A percentile compares a stretch with the other conserved stretches of the same genome.
phyloP scores from a whole-genome alignment of 2,329 filamentous ascomycete genomes.

The Fusarium sublunatum region DNA sequence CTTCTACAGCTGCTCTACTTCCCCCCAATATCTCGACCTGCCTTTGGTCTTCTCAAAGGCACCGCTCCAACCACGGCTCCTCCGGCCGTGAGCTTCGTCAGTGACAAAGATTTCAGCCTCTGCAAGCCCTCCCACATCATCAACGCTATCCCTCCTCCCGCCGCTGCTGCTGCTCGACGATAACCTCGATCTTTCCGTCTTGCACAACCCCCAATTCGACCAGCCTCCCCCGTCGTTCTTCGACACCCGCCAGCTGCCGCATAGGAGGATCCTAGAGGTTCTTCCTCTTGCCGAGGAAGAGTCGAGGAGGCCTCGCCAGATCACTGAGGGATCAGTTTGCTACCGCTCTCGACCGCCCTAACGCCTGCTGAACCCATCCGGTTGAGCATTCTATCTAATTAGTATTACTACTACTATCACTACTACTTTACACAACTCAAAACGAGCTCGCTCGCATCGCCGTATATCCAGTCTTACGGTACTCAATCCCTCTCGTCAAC shows the following conservation, averaged over 20 bases:
- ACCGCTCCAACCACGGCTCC: conserved; percentile 69
- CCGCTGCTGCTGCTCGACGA: conserved; percentile 59
- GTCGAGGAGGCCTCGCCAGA: conserved; percentile 98
- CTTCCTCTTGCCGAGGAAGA: conserved; percentile 99
- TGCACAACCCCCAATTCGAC: conserved; percentile 62
- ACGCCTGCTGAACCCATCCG: conserved; percentile 60
- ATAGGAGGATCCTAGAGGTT: conserved; percentile 98
- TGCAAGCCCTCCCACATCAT: conserved; percentile 73
- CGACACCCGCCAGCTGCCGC: conserved; percentile 91
- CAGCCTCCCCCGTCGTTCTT: conserved; percentile 65
- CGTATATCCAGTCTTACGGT: conserved; percentile 2
- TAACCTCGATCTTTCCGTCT: conserved; percentile 64
- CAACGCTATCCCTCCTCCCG: conserved; percentile 72
- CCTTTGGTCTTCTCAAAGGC: conserved; percentile 79
- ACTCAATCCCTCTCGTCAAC: conserved; percentile 29
- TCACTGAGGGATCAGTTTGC: conserved; percentile 88
- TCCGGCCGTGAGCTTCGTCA: conserved; percentile 69
- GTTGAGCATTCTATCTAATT: conserved; percentile 29
- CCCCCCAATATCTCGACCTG: conserved; percentile 47
- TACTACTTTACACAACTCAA: conserved; percentile 6
- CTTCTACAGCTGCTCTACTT: conserved; percentile 12
- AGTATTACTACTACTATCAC: background rate
- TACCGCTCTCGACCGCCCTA: conserved; percentile 98
- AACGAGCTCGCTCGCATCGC: background rate
- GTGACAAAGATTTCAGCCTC: conserved; percentile 77